These are phyloP conservation scores for Talaromyces albobiverticillius DNA, from an alignment of 2,329 filamentous ascomycete genomes.

Conservation along the genomic window DNA sequence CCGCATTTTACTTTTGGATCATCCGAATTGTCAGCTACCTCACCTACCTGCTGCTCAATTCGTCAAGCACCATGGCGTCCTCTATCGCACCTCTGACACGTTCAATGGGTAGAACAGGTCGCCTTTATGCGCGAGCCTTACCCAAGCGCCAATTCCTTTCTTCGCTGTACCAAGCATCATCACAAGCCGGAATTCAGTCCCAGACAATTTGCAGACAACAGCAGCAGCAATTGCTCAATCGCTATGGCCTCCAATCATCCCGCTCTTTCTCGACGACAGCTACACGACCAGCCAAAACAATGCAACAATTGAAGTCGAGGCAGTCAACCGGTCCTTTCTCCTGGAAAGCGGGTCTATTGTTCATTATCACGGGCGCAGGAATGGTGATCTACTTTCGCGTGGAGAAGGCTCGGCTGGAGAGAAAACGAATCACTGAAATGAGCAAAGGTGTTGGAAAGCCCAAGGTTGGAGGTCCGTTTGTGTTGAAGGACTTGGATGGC, in stretches of 20 bases:
- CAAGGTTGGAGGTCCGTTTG: slow-evolving; percentile 87
- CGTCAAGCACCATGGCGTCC: not conserved
- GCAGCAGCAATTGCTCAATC: slow-evolving; percentile 16
- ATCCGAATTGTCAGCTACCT: not conserved
- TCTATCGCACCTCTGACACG: not conserved
- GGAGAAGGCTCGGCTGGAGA: slow-evolving; percentile 88
- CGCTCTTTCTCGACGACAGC: slow-evolving; percentile 29
- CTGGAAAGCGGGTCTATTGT: slow-evolving; percentile 83
- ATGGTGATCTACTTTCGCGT: slow-evolving; percentile 88
- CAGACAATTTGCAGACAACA: not conserved
- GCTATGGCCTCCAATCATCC: not conserved
- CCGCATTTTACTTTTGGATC: not conserved
- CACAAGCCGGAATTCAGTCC: not conserved
- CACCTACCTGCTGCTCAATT: too few species aligned
- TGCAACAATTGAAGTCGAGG: slow-evolving; percentile 39
- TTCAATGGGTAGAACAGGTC: slow-evolving; percentile 1
- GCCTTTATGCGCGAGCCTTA: not conserved
- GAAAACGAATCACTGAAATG: slow-evolving; percentile 83
- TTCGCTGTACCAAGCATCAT: not conserved
- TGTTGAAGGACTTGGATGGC: slow-evolving; percentile 77
- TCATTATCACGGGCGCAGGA: slow-evolving; percentile 72
- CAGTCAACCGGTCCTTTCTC: slow-evolving; percentile 68
- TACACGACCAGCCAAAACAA: slow-evolving; percentile 29
- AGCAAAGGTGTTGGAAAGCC: slow-evolving; percentile 90
- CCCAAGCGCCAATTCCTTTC: slow-evolving; percentile 4